Evolutionary conservation across 331 rosid species (phyloP), one percentile per base, ranked within the genome.

Genomic region (Prunus yedoensis): DNA sequence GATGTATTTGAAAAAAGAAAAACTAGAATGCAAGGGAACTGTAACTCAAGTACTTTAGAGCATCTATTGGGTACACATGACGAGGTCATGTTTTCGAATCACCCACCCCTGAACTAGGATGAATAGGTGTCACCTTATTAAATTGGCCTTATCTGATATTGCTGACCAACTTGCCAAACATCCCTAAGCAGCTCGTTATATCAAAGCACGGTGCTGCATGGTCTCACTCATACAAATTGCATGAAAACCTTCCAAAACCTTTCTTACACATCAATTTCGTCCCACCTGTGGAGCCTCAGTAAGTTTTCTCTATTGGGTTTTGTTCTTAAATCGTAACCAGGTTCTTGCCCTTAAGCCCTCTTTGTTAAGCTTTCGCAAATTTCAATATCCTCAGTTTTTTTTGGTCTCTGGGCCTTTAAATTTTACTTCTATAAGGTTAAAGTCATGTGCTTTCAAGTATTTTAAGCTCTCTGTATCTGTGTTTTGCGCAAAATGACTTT

Each of bases 331-430:
- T 62, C 20, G 2, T 46, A 52, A 52, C 50, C 77, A 71, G 77
- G 81, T 78, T 52, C 49, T 41, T 52, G 63, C 62, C 63, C 56
- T 38, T 18, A 8, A 78, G 18, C 72, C 11, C 71, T 50, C 57
- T 71, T 16, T 64, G 21, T 9, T 70, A 30, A 35, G 18, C 4
- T 52, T 27, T 17, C 28, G 0, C 51, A 3, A 0, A 3, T 4
- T 49, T 46, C 28, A 27, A 5, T 51, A 30, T 68, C 16, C n/a
- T 68, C 9, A 18, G 45, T 28, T 68, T 28, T 66, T 41, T 10
- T 27, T 10, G 25, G 46, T 76, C 8, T 32, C 71, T 9, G 67
- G 25, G 4, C n/a, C 43, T 11, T 70, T 20, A 32, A 70, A 30
- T 52, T 70, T 52, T n/a, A 8, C 11, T 30, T 70, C 63, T 17